Evolutionary conservation across 1,284 basidiomycete species (phyloP), one percentile per base, ranked within the genome.

Genomic region (Fistulinella cinereoalba): DNA sequence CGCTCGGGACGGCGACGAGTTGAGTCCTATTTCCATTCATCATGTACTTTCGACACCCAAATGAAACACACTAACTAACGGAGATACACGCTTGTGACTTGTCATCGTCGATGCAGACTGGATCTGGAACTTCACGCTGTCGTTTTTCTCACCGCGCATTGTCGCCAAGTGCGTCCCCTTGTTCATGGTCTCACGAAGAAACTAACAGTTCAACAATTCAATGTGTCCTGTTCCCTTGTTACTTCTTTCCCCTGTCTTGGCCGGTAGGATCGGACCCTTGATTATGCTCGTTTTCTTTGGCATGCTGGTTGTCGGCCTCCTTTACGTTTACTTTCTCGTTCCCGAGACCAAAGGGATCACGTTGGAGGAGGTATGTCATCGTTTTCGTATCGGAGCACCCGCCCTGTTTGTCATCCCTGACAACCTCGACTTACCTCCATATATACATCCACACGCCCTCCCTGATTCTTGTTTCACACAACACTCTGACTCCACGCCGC

Each of bases 271-370:
- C 51, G 85, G 88, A 1, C 85, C 88, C 15, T 73, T 88, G 50
- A 89, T 91, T 62, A 70, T 89, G 38, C 62, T 87, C 51, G 80
- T 86, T 58, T 88, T 88, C 71, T 87, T 82, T 58, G 86, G 87
- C 52, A 83, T 85, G 76, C 73, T 89, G 11, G 59, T 83, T 24
- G 81, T 85, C 57, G 87, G 84, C 21, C 80, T 75, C 55, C 60
- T 80, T 47, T 81, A 79, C 52, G 72, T 79, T 13, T 79, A 70
- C 56, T 63, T 53, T 21, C 47, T 59, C 31, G 33, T 66, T 12
- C 58, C 64, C 3, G 65, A 65, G 43, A 63, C 48, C 36, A 66
- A 50, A 36, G 60, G 63, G 12, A 49, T 61, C 23, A 59, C 57
- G n/a, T 25, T 63, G 36, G 65, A 67, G 52, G 58, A 65, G 56